These are phyloP conservation scores for Saksenaea oblongispora DNA, from an alignment of 371 early-diverging fungal genomes.

Conservation along the genomic window DNA sequence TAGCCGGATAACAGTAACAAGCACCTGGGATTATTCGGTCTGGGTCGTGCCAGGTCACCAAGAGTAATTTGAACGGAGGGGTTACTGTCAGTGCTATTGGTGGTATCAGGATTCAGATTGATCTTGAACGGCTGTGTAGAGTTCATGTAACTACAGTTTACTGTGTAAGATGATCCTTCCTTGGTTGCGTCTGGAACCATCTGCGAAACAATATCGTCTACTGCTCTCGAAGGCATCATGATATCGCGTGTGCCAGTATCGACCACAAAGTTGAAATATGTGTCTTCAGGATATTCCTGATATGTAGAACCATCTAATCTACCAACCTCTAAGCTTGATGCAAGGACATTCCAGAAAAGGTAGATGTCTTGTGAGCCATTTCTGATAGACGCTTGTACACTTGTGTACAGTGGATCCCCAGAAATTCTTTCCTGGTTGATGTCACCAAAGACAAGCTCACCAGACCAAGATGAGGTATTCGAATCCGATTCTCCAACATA, in stretches of 20 bases:
- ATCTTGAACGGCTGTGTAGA: not conserved
- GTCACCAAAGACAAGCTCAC: slow-evolving; percentile 53
- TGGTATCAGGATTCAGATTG: not conserved
- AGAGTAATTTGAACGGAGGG: no score
- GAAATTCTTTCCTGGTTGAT: slow-evolving; percentile 29
- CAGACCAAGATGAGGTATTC: slow-evolving; percentile 21
- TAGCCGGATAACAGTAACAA: no score
- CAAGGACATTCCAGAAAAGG: not conserved
- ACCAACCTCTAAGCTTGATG: not conserved
- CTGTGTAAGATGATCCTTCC: not conserved
- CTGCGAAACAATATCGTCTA: not conserved
- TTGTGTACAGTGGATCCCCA: slow-evolving; percentile 31
- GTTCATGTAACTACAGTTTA: not conserved
- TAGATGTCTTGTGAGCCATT: not conserved
- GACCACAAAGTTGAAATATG: not conserved
- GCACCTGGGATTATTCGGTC: no score
- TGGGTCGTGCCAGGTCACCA: no score
- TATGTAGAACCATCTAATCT: not conserved
- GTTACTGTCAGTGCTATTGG: not conserved
- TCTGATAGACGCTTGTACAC: not conserved
- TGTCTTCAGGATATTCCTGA: not conserved
- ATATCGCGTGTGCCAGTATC: not conserved
- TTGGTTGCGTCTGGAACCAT: not conserved
- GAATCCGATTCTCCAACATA: slow-evolving; percentile 15
- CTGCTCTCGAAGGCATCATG: not conserved